These are phyloP conservation scores for Pseudonitzschia pungens DNA, from an alignment of 108 stramenopile species.

Conservation along the genomic window DNA sequence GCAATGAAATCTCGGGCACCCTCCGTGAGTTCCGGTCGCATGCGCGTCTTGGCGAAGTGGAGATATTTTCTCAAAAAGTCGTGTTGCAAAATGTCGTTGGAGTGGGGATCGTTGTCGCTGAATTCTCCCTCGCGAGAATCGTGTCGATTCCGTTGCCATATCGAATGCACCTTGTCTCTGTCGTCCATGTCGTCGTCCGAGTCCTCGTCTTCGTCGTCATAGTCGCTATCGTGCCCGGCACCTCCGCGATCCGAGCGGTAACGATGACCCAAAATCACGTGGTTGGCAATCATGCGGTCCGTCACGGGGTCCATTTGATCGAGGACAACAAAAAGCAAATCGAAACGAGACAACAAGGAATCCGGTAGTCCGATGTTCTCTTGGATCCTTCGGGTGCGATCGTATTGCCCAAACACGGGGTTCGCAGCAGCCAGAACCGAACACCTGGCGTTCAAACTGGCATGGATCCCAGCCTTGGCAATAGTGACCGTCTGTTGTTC, in stretches of 20 bases:
- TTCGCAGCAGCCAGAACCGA: constrained; percentile 99
- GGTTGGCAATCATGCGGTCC: constrained; percentile 93
- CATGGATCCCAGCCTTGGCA: constrained; percentile 98
- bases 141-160: constrained; percentile 71
- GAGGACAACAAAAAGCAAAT: constrained; percentile 99
- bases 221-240: constrained; percentile 72
- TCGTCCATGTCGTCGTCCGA: constrained; percentile 56
- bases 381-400: constrained; percentile 91
- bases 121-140: constrained; percentile 29
- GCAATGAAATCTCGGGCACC: constrained; percentile 95
- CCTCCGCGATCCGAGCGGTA: constrained; percentile 87
- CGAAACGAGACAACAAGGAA: constrained; percentile 97
- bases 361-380: constrained; percentile 99
- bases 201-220: constrained; percentile 73
- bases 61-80: constrained; percentile 98
- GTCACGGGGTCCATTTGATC: constrained; percentile 95
- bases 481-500: constrained; percentile 99
- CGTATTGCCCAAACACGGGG: constrained; percentile 99
- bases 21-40: constrained; percentile 89
- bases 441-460: constrained; percentile 92
- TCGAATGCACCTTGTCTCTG: constrained; percentile 52
- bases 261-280: constrained; percentile 93
- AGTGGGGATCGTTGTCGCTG: constrained; percentile 53
- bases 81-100: constrained; percentile 80
- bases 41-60: constrained; percentile 93